Conservation (phyloP, 1,284 basidiomycete species). For the Sphaerobolus stellatus region DNA sequence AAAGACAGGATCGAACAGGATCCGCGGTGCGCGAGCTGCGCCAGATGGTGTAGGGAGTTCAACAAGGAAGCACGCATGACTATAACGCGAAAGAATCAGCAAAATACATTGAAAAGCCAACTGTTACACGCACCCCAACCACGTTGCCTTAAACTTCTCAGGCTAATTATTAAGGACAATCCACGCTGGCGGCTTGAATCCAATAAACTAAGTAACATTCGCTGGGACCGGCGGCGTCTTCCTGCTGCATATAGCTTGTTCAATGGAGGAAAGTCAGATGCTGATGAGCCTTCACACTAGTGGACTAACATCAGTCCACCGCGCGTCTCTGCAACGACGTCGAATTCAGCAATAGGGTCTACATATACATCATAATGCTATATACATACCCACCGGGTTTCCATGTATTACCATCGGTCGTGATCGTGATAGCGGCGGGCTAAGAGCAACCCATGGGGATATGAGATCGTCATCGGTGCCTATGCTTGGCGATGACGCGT, state of each 20-base stretch:
- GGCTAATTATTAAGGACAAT: background rate
- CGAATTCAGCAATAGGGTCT: too few relatives aligned
- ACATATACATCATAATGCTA: background rate
- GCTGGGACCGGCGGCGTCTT: background rate
- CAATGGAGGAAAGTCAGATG: background rate
- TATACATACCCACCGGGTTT: too few relatives aligned
- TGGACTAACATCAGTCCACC: background rate
- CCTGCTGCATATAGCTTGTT: background rate
- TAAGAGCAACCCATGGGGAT: too few relatives aligned
- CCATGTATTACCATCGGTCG: too few relatives aligned
- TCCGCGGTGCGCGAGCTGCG: constrained; percentile 50
- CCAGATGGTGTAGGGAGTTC: constrained; percentile 53
- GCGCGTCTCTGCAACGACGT: background rate
- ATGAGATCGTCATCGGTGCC: background rate
- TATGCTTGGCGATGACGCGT: background rate
- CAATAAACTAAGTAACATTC: constrained; percentile 15
- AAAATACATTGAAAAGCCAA: background rate
- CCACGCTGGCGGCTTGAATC: constrained; percentile 18
- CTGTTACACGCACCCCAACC: constrained; percentile 52
- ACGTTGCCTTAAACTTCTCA: constrained; percentile 61
- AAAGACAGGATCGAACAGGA: constrained; percentile 76
- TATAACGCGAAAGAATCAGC: background rate
- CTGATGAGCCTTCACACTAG: background rate
- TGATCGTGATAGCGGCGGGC: too few relatives aligned
- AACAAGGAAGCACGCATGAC: constrained; percentile 71